These are phyloP conservation scores for Aspergillus sp. DNA, from an alignment of 2,329 filamentous ascomycete genomes.

Conservation along the genomic window DNA sequence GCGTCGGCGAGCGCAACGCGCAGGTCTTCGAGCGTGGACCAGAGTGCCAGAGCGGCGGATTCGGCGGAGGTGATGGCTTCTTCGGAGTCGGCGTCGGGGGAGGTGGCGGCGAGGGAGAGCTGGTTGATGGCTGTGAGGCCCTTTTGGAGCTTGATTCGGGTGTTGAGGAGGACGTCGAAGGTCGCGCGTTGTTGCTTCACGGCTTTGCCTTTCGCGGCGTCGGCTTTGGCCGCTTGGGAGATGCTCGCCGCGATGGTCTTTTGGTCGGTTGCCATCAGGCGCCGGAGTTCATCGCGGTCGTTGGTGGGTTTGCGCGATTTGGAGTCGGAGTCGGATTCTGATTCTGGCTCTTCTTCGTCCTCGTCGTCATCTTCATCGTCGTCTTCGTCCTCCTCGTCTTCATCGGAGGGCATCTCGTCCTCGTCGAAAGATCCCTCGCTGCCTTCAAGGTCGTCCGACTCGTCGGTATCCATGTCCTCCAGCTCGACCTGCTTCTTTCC, in stretches of 20 bases:
- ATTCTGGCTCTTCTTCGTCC: constrained; percentile 25
- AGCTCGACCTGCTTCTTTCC: constrained; percentile 23
- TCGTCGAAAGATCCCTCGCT: constrained; percentile 23
- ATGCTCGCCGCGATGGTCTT: constrained; percentile 66
- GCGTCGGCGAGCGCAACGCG: constrained; percentile 43
- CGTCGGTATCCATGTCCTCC: constrained; percentile 25
- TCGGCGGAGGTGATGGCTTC: constrained; percentile 74
- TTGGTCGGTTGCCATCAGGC: constrained; percentile 68
- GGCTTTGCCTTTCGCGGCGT: constrained; percentile 81
- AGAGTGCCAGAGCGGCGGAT: constrained; percentile 78
- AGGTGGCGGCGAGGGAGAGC: constrained; percentile 52
- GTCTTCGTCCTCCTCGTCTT: constrained; percentile 25
- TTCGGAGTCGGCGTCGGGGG: constrained; percentile 43
- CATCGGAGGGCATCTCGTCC: constrained; percentile 24
- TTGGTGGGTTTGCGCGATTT: constrained; percentile 28
- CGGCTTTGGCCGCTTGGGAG: constrained; percentile 69
- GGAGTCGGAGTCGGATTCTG: constrained; percentile 24
- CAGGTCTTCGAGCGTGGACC: constrained; percentile 65
- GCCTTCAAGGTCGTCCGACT: constrained; percentile 30
- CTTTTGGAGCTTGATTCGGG: constrained; percentile 91
- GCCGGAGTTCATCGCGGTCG: constrained; percentile 63
- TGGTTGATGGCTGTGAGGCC: constrained; percentile 81
- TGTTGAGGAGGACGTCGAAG: constrained; percentile 86
- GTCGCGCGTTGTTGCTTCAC: constrained; percentile 82
- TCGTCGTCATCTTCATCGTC: constrained; percentile 36